Evolutionary conservation across 345 rosid species (phyloP).

Genomic region (Melastoma malabathricum): DNA sequence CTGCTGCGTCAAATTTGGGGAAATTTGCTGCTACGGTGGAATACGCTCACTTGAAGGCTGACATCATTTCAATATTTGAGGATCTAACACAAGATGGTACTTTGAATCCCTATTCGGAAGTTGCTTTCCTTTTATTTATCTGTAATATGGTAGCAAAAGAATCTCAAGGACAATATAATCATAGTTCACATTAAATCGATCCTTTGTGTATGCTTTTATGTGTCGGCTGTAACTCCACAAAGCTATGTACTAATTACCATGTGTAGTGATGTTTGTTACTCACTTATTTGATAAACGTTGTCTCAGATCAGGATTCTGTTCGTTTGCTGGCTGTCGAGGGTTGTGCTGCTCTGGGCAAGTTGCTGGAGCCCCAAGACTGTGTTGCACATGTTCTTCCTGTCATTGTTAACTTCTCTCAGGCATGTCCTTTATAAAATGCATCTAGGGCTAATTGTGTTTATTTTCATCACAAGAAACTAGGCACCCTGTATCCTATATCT

Average conservation of each 20-base stretch:
- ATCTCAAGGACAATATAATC: too few relatives aligned
- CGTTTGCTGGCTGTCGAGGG: conserved; percentile 93
- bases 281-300: neutral
- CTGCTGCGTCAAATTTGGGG: conserved; percentile 86
- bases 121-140: neutral
- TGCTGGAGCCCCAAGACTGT: conserved; percentile 93
- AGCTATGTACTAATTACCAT: too few relatives aligned
- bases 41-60: conserved; percentile 62
- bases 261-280: neutral
- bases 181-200: too few relatives aligned
- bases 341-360: conserved; percentile 90
- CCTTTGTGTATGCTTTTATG: too few relatives aligned
- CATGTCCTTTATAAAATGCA: conserved; percentile 8
- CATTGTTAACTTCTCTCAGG: conserved; percentile 93
- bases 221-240: too few relatives aligned
- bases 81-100: conserved; percentile 96
- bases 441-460: neutral
- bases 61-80: conserved; percentile 78
- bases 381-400: conserved; percentile 81
- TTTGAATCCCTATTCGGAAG: conserved; percentile 2
- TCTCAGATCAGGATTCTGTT: conserved; percentile 92
- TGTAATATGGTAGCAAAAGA: neutral
- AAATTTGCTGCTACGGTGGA: conserved; percentile 94
- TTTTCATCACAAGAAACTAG: neutral
- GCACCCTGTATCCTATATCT: too few relatives aligned